Conservation (phyloP, 2,329 filamentous ascomycete species). For the Scedosporium apiospermum region DNA sequence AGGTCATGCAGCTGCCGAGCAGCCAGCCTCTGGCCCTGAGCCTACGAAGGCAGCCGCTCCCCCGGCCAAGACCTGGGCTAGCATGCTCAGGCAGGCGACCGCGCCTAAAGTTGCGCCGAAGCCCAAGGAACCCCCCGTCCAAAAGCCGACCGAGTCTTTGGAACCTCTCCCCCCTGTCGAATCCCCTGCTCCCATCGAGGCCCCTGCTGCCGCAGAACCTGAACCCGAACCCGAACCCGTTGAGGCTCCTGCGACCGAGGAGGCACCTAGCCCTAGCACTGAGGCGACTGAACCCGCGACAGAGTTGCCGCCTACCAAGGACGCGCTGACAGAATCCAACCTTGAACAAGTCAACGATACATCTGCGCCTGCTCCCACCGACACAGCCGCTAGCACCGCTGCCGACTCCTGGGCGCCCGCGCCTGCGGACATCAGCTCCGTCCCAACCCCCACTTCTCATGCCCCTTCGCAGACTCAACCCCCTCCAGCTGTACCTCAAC, state of each 20-base stretch:
- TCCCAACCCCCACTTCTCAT: conserved; percentile 58
- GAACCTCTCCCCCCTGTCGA: conserved; percentile 16
- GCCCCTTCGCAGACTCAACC: conserved; percentile 50
- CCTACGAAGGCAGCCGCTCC: conserved; percentile 28
- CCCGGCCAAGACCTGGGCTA: conserved; percentile 59
- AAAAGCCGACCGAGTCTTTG: conserved; percentile 30
- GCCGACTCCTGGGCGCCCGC: conserved; percentile 77
- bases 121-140: conserved; percentile 37
- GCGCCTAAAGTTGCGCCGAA: conserved; percentile 48
- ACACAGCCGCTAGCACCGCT: conserved; percentile 76
- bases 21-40: conserved; percentile 24
- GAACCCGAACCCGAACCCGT: conserved; percentile 25
- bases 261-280: conserved; percentile 19
- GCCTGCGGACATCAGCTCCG: conserved; percentile 46
- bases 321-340: conserved; percentile 83
- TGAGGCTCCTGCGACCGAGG: conserved; percentile 22
- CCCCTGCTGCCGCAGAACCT: conserved; percentile 20
- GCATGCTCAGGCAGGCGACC: conserved; percentile 57
- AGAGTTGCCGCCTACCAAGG: conserved; percentile 60
- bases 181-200: neutral
- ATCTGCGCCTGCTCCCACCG: conserved; percentile 60
- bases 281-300: conserved; percentile 39
- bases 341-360: conserved; percentile 82
- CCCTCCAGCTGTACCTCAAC: conserved; percentile 44
- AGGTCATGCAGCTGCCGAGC: conserved; percentile 19